Evolutionary conservation across 106 monocot genomes (phyloP), one percentile per base, ranked within the genome.

Genomic region (Platanthera zijinensis): DNA sequence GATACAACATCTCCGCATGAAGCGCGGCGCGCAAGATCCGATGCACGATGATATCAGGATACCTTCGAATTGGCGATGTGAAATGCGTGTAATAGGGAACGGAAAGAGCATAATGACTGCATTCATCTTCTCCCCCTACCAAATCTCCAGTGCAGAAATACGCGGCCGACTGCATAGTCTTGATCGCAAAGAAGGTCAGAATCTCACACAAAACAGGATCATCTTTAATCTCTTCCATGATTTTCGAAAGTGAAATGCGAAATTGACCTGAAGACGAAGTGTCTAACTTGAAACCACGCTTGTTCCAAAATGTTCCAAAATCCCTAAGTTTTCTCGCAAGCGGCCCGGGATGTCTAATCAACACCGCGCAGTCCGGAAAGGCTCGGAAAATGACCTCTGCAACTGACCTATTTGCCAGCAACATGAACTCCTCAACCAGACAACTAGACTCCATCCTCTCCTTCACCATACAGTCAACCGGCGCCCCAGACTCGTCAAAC

Each of bases 41-140:
- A 57, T 97, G 96, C n/a, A 94, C 96, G 81, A 97, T 68, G 78
- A 97, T 89, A 82, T 97, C 96, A 77, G 96, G 87, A 76, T 97
- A 97, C 77, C 96, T 91, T 57, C 96, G 78, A 57, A 97, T 75
- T 53, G 96, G 93, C 9, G 93, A 93, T 12, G 93, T 94, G 64
- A 97, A 97, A 84, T 97, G 96, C 30, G 96, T 97, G 51, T 97
- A 97, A 6, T 80, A 82, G 9, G 93, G 91, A 74, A 89, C 77
- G 48, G 91, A 89, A 48, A 97, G 71, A 50, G 89, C 81, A 83
- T 94, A 97, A 82, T 97, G 96, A 66, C 84, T 86, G 93, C 96
- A 97, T 25, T 93, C 91, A 84, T 90, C 73, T 75, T 86, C 81
- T 77, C 67, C 83, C 50, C 79, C 83, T 81, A 19, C 76, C 25